A percentile compares a stretch with the other conserved stretches of the same genome.
These are phyloP conservation scores for Cyclotella sp. DNA, from an alignment of 108 stramenopile genomes.

Conservation along the genomic window DNA sequence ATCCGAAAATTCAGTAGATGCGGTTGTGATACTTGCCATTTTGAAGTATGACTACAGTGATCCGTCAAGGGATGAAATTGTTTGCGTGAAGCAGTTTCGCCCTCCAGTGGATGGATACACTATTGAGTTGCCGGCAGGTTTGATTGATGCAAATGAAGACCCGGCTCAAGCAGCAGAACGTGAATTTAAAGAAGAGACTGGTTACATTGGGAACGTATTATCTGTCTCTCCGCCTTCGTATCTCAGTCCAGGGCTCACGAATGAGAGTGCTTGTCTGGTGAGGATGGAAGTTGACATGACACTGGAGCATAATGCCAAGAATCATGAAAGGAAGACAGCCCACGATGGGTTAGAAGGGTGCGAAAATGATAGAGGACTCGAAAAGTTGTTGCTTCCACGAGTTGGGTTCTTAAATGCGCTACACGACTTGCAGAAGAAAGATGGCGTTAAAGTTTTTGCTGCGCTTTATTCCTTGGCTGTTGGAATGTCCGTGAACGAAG, in stretches of 20 bases:
- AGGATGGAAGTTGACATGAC: slow-evolving; percentile 69
- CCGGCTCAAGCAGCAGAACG: slow-evolving; percentile 54
- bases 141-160: slow-evolving; percentile 74
- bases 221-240: slow-evolving; percentile 47
- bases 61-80: slow-evolving; percentile 20
- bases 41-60: slow-evolving; percentile 29
- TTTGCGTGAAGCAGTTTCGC: slow-evolving; percentile 70
- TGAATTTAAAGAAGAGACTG: slow-evolving; percentile 79
- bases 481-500: slow-evolving; percentile 42
- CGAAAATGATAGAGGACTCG: slow-evolving; percentile 49
- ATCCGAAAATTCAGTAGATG: slow-evolving; percentile 52
- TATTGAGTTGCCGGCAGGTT: slow-evolving; percentile 82
- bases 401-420: slow-evolving; percentile 37
- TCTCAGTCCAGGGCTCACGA: slow-evolving; percentile 71
- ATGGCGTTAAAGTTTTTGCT: slow-evolving; percentile 46
- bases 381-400: slow-evolving; percentile 43
- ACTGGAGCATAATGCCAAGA: slow-evolving; percentile 9
- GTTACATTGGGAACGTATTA: slow-evolving; percentile 60
- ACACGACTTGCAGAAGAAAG: slow-evolving; percentile 37
- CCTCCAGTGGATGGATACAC: slow-evolving; percentile 67
- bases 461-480: slow-evolving; percentile 52
- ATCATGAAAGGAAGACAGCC: not conserved
- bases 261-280: slow-evolving; percentile 67
- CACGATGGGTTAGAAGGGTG: slow-evolving; percentile 34
- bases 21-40: slow-evolving; percentile 72